Evolutionary conservation across 192 early-diverging fungal species (phyloP).

Genomic region (Backusella westeae): DNA sequence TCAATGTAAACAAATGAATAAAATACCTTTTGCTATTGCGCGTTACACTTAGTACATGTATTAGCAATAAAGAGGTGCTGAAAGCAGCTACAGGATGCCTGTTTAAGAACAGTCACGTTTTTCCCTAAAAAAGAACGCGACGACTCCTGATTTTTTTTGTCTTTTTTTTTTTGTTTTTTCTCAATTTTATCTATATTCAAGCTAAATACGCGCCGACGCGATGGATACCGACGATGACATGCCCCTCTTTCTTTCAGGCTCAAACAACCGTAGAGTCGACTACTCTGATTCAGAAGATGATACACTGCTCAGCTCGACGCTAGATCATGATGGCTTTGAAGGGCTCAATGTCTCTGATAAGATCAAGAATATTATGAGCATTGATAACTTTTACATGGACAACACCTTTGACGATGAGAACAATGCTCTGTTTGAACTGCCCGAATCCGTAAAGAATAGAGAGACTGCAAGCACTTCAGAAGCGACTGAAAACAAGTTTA

Average conservation of each 20-base stretch:
- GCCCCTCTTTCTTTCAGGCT: not conserved
- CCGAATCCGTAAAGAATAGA: not conserved
- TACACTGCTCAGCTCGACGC: not conserved
- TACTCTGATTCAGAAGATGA: constrained; percentile 26
- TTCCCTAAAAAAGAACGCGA: not conserved
- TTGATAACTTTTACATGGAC: not conserved
- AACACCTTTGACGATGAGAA: constrained; percentile 3
- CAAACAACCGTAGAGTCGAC: not conserved
- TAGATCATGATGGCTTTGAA: not conserved
- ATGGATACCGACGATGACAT: not conserved
- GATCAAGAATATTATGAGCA: constrained; percentile 13
- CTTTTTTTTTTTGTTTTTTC: not conserved
- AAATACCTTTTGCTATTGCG: too few species aligned
- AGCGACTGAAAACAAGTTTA: not conserved
- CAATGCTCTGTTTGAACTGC: constrained; percentile 1
- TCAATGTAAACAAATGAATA: not conserved
- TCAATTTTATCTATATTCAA: not conserved
- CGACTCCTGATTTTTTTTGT: not conserved
- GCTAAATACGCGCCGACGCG: not conserved
- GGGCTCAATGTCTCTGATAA: constrained; percentile 10
- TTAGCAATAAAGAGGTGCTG: not conserved
- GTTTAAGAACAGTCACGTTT: not conserved
- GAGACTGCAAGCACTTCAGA: not conserved
- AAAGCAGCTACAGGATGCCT: too few species aligned
- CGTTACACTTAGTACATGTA: too few species aligned